phyloP scores from a whole-genome alignment of 2,329 filamentous ascomycete genomes.

The Pyricularia sp. region DNA sequence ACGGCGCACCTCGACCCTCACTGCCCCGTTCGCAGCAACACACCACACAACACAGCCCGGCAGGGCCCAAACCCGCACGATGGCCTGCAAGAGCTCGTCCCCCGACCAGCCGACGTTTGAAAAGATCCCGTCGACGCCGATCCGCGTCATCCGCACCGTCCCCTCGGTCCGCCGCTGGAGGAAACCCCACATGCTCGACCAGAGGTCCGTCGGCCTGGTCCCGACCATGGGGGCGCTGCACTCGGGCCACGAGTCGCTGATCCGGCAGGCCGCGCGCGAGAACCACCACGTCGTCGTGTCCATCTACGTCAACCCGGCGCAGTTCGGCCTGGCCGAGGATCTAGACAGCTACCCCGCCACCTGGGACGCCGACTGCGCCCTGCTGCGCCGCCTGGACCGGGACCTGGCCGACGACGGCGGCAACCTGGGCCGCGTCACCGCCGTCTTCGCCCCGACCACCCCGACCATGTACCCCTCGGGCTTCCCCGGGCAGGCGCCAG shows the following conservation, averaged over 20 bases:
- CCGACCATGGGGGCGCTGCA: slow-evolving; percentile 99
- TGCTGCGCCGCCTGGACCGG: slow-evolving; percentile 53
- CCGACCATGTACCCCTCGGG: slow-evolving; percentile 79
- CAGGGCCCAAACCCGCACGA: neutral
- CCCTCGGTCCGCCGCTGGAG: slow-evolving; percentile 57
- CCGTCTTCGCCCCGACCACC: slow-evolving; percentile 77
- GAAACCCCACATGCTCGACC: slow-evolving; percentile 47
- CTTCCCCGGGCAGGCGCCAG: slow-evolving; percentile 56
- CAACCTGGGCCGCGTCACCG: slow-evolving; percentile 57
- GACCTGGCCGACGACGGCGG: slow-evolving; percentile 52
- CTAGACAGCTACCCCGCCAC: slow-evolving; percentile 80
- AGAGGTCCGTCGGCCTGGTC: slow-evolving; percentile 70
- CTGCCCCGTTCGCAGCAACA: neutral
- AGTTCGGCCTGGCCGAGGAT: slow-evolving; percentile 85
- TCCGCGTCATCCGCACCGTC: slow-evolving; percentile 66
- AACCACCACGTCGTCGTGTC: slow-evolving; percentile 81
- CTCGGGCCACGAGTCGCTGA: slow-evolving; percentile 73
- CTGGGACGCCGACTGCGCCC: slow-evolving; percentile 63
- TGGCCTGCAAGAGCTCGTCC: neutral
- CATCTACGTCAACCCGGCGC: slow-evolving; percentile 92
- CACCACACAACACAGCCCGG: neutral
- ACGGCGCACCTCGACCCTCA: neutral
- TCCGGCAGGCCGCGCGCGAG: slow-evolving; percentile 70
- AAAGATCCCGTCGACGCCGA: slow-evolving; percentile 41
- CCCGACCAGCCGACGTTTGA: slow-evolving; percentile 17